phyloP scores from a whole-genome alignment of 1,284 basidiomycete species.

The Austroboletus niveus region DNA sequence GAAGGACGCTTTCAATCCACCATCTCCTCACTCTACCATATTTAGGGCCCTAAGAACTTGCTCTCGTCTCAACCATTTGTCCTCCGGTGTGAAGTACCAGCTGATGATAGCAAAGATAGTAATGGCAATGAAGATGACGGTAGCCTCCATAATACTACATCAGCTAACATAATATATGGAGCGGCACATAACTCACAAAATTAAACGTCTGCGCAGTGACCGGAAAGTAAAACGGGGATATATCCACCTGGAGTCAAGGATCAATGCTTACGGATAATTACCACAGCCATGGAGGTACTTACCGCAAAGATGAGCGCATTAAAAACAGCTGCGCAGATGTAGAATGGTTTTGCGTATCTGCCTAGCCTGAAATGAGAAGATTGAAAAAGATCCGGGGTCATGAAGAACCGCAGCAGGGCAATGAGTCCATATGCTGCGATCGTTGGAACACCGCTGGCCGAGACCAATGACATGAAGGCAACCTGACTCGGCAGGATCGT shows the following conservation, averaged over 20 bases:
- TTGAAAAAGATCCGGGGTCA: conserved; percentile 75
- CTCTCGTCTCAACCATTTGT: conserved; percentile 72
- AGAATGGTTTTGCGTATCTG: conserved; percentile 62
- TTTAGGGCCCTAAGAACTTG: conserved; percentile 51
- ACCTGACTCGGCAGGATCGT: conserved; percentile 84
- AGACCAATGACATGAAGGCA: conserved; percentile 83
- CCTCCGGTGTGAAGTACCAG: conserved; percentile 75
- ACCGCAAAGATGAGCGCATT: conserved; percentile 73
- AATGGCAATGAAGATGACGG: conserved; percentile 74
- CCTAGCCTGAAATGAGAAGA: conserved; percentile 71
- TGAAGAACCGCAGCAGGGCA: conserved; percentile 63
- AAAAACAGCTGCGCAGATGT: conserved; percentile 64
- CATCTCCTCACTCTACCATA: conserved; percentile 28
- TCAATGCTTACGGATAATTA: neutral
- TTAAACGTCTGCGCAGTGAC: conserved; percentile 73
- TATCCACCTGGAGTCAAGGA: conserved; percentile 50
- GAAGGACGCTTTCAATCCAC: neutral
- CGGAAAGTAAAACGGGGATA: conserved; percentile 83
- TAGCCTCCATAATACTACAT: conserved; percentile 44
- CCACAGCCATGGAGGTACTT: conserved; percentile 26
- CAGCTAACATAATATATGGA: conserved; percentile 8
- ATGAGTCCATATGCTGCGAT: conserved; percentile 84
- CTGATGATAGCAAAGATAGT: conserved; percentile 73
- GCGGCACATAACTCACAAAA: conserved; percentile 53
- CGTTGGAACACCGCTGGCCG: conserved; percentile 77